Evolutionary conservation across 495 filamentous ascomycete species (phyloP).

Genomic region (Penicillium macrosclerotiorum): DNA sequence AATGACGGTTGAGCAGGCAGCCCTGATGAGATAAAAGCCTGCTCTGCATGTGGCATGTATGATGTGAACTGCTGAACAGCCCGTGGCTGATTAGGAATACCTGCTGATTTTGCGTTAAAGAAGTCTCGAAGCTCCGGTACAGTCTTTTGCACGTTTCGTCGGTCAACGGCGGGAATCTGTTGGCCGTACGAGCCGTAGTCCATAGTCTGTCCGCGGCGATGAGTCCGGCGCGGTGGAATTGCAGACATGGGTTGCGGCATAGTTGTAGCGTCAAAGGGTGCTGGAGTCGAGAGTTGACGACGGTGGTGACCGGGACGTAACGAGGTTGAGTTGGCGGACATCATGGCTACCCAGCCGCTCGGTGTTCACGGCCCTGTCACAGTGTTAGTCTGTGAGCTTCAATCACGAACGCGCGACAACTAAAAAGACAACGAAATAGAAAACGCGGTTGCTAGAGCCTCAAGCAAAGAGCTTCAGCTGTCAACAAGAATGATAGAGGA

Average conservation of each 20-base stretch:
- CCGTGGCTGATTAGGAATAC: conserved; percentile 12
- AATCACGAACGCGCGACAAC: conserved; percentile 19
- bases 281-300: conserved; percentile 85
- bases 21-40: conserved; percentile 5
- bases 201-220: conserved; percentile 76
- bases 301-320: conserved; percentile 58
- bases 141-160: conserved; percentile 23
- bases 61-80: conserved; percentile 17
- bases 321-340: conserved; percentile 20
- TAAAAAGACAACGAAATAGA: conserved; percentile 22
- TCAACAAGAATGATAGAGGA: conserved; percentile 2
- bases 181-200: conserved; percentile 60
- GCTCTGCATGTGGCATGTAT: conserved; percentile 14
- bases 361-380: conserved; percentile 27
- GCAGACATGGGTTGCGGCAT: conserved; percentile 10
- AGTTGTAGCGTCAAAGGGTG: conserved; percentile 59
- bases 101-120: conserved; percentile 37
- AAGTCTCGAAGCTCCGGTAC: conserved; percentile 30
- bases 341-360: conserved; percentile 29
- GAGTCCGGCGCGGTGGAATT: conserved; percentile 36
- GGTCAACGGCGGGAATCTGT: conserved; percentile 24
- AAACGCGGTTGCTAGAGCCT: conserved; percentile 20
- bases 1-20: conserved; percentile 8
- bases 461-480: conserved; percentile 6
- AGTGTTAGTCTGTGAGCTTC: conserved; percentile 42